These are phyloP conservation scores for Cadophora luteo-olivacea DNA, from an alignment of 2,329 filamentous ascomycete genomes.

Conservation along the genomic window DNA sequence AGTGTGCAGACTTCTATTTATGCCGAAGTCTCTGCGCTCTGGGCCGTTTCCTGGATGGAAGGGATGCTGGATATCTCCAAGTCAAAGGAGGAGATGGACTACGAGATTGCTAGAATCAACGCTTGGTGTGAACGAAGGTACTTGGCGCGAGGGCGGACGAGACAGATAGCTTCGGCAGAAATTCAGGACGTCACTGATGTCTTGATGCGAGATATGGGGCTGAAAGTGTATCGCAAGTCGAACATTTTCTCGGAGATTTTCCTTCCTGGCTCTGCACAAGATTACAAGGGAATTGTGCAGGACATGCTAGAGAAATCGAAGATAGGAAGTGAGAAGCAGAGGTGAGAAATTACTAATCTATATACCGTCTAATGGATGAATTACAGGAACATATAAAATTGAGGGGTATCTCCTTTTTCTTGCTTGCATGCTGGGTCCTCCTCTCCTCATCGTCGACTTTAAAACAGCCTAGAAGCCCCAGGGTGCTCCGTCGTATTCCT, in stretches of 20 bases:
- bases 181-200: slow-evolving; percentile 26
- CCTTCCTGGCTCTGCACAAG: slow-evolving; percentile 13
- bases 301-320: slow-evolving; percentile 13
- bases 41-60: slow-evolving; percentile 29
- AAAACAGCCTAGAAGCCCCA: background rate
- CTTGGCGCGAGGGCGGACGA: slow-evolving; percentile 9
- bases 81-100: slow-evolving; percentile 25
- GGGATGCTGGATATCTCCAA: slow-evolving; percentile 19
- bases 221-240: slow-evolving; percentile 19
- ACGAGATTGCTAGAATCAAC: slow-evolving; percentile 27
- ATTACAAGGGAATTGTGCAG: slow-evolving; percentile 28
- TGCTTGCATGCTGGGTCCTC: background rate
- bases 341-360: background rate
- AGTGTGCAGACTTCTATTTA: slow-evolving; percentile 26
- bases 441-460: background rate
- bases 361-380: background rate
- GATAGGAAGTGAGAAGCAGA: background rate
- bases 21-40: slow-evolving; percentile 27
- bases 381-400: background rate
- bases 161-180: slow-evolving; percentile 18
- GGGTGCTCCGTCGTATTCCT: background rate
- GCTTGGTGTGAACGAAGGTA: slow-evolving; percentile 27
- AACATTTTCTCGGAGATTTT: slow-evolving; percentile 17
- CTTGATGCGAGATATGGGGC: slow-evolving; percentile 24
- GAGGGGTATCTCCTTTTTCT: background rate